Conservation (phyloP, 2,329 filamentous ascomycete genomes). For the Chrysoporthe cubensis region DNA sequence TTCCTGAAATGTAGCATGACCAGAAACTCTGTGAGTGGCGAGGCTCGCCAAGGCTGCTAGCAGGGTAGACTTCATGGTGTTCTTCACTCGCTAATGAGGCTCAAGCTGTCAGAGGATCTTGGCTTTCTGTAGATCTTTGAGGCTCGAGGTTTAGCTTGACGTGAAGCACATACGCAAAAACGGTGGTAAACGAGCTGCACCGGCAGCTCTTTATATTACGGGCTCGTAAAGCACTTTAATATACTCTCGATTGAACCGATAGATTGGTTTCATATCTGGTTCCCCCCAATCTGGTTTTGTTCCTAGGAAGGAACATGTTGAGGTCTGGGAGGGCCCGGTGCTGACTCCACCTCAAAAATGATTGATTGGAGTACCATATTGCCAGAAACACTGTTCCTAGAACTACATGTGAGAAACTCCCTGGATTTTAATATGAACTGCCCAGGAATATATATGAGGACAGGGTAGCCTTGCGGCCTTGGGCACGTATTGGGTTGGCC, state of each 20-base stretch:
- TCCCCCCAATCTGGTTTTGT: background rate
- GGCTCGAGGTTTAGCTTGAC: background rate
- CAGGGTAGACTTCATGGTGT: conserved; percentile 42
- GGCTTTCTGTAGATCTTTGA: conserved; percentile 14
- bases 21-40: conserved; percentile 43
- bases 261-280: background rate
- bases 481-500: conserved; percentile 7
- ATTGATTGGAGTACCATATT: background rate
- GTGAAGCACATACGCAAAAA: background rate
- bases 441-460: background rate
- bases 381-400: background rate
- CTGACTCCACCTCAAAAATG: background rate
- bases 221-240: background rate
- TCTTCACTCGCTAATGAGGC: background rate
- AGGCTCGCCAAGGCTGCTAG: conserved; percentile 39
- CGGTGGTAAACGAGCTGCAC: background rate
- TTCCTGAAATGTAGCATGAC: conserved; percentile 56
- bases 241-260: background rate
- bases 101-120: conserved; percentile 12
- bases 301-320: background rate
- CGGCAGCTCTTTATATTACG: conserved; percentile 5
- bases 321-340: background rate
- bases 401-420: too few species aligned
- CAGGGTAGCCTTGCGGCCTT: conserved; percentile 1
- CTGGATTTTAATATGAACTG: conserved; percentile 11